Conservation (phyloP, 345 rosid species). For the Gossypioides kirkii region DNA sequence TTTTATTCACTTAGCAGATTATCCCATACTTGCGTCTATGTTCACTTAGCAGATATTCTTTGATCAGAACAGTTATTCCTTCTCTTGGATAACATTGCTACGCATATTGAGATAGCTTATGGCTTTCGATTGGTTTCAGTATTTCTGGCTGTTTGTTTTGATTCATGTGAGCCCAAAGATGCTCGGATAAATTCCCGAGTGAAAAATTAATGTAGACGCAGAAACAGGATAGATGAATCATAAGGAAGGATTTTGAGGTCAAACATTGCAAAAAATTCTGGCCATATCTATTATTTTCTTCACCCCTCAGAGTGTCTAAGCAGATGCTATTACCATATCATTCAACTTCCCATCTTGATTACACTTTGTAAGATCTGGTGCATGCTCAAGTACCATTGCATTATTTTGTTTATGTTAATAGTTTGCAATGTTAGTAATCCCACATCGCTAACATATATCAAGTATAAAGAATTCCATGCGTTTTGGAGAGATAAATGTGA, state of each 20-base stretch:
- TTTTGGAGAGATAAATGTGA: too few species aligned
- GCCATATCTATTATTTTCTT: background rate
- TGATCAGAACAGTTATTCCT: background rate
- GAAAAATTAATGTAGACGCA: background rate
- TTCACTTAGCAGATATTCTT: background rate
- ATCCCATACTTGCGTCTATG: slow-evolving; percentile 4
- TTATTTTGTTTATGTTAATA: too few species aligned
- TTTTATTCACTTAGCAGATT: background rate
- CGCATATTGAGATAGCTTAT: too few species aligned
- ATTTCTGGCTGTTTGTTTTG: background rate
- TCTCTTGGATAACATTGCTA: too few species aligned
- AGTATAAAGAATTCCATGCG: too few species aligned
- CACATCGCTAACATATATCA: too few species aligned
- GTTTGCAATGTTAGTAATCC: too few species aligned
- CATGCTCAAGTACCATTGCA: too few species aligned
- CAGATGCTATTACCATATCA: too few species aligned
- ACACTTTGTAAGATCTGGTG: too few species aligned
- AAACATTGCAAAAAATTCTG: background rate
- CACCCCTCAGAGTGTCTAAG: background rate
- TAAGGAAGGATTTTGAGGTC: background rate
- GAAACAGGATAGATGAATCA: background rate
- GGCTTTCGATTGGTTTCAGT: background rate
- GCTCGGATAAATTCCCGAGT: background rate
- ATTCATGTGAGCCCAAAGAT: background rate
- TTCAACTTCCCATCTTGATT: too few species aligned